phyloP scores from a whole-genome alignment of 2,329 filamentous ascomycete genomes.

The Beauveria sp. region DNA sequence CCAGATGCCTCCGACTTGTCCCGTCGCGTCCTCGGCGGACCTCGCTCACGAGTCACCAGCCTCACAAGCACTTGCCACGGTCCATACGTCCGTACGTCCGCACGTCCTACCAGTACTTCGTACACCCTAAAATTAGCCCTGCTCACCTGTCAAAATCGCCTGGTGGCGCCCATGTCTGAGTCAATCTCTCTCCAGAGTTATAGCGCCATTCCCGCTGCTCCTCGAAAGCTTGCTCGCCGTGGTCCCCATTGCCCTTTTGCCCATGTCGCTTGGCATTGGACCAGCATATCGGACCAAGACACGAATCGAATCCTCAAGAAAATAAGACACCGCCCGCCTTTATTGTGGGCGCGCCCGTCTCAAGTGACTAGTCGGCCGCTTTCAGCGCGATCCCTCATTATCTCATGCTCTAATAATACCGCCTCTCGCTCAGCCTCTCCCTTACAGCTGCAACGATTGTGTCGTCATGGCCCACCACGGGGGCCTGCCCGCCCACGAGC shows the following conservation, averaged over 20 bases:
- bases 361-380: neutral
- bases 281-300: slow-evolving; percentile 7
- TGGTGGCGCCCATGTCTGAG: slow-evolving; percentile 10
- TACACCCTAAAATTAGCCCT: neutral
- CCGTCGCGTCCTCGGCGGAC: neutral
- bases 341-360: slow-evolving; percentile 3
- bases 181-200: slow-evolving; percentile 11
- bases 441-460: neutral
- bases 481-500: neutral
- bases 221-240: neutral
- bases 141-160: slow-evolving; percentile 10
- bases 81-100: too few relatives aligned
- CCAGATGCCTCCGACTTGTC: neutral
- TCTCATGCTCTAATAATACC: neutral
- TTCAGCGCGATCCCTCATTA: neutral
- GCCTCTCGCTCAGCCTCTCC: neutral
- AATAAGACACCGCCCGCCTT: neutral
- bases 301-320: slow-evolving; percentile 3
- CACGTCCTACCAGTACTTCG: too few relatives aligned
- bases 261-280: slow-evolving; percentile 4
- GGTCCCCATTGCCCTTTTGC: neutral
- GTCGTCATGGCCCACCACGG: slow-evolving; percentile 7
- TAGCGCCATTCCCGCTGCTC: slow-evolving; percentile 6
- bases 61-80: too few relatives aligned
- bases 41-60: too few relatives aligned